Conservation (phyloP, 1,284 basidiomycete genomes). For the Papiliotrema flavescens region DNA sequence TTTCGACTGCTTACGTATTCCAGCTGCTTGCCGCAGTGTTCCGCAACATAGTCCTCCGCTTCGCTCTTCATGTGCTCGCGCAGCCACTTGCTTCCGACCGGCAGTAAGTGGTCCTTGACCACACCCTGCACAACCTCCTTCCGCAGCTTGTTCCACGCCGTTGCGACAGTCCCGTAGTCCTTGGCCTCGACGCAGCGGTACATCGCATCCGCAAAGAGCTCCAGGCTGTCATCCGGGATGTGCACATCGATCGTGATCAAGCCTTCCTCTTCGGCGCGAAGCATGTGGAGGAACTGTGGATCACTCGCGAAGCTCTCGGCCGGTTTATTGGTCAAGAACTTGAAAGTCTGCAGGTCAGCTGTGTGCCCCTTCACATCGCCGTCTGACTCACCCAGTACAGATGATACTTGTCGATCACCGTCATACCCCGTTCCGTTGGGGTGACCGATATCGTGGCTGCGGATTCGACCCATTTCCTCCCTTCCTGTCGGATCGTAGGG, state of each 20-base stretch:
- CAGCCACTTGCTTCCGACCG: slow-evolving; percentile 78
- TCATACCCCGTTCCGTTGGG: slow-evolving; percentile 87
- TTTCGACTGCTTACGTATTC: slow-evolving; percentile 58
- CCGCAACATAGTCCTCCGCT: slow-evolving; percentile 77
- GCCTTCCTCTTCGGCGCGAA: slow-evolving; percentile 83
- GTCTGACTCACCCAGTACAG: slow-evolving; percentile 71
- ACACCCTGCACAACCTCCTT: slow-evolving; percentile 73
- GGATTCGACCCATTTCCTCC: slow-evolving; percentile 71
- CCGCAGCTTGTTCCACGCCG: slow-evolving; percentile 90
- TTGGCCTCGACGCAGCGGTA: slow-evolving; percentile 79
- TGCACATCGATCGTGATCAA: slow-evolving; percentile 74
- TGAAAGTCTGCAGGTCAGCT: slow-evolving; percentile 70
- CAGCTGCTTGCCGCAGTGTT: slow-evolving; percentile 63
- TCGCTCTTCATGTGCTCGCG: slow-evolving; percentile 86
- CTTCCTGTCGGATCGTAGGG: slow-evolving; percentile 76
- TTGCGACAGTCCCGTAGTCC: slow-evolving; percentile 76
- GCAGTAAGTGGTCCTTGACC: slow-evolving; percentile 68
- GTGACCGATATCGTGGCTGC: slow-evolving; percentile 76
- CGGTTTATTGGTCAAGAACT: slow-evolving; percentile 84
- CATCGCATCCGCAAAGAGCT: slow-evolving; percentile 63
- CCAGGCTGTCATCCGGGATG: slow-evolving; percentile 62
- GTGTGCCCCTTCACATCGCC: background rate
- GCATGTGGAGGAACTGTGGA: slow-evolving; percentile 84
- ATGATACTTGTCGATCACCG: slow-evolving; percentile 85
- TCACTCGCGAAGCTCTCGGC: slow-evolving; percentile 65